Conservation (phyloP, 306 rosid genomes). For the Oemleria cerasiformis region DNA sequence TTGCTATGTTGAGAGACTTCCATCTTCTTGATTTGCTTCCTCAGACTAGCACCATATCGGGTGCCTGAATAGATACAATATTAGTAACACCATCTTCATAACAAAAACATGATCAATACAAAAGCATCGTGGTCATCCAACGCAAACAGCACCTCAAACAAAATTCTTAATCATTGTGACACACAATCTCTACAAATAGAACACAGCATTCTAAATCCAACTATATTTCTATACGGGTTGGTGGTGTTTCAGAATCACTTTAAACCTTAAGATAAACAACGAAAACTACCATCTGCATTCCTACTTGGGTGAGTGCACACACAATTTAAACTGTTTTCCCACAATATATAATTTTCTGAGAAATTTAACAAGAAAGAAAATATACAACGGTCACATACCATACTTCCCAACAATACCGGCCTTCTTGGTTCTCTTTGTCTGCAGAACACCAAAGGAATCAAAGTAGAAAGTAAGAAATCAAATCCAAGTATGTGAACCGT, state of each 20-base stretch:
- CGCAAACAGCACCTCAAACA: background rate
- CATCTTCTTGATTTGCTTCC: constrained; percentile 91
- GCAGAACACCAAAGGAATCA: constrained; percentile 8
- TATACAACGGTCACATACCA: constrained; percentile 38
- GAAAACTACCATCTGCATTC: background rate
- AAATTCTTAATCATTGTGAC: background rate
- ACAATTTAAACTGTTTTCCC: background rate
- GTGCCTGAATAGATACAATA: constrained; percentile 46
- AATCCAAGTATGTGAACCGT: background rate
- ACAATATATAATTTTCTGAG: background rate
- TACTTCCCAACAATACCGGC: constrained; percentile 86
- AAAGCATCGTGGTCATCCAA: background rate
- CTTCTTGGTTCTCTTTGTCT: constrained; percentile 94
- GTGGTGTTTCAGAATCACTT: background rate
- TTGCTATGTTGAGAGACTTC: constrained; percentile 83
- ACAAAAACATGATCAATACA: background rate
- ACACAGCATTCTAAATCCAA: background rate
- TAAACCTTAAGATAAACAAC: background rate
- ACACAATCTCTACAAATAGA: background rate
- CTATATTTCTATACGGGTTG: too few species aligned
- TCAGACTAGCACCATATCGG: constrained; percentile 86
- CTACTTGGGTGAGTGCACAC: background rate
- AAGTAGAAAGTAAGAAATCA: background rate
- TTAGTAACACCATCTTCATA: background rate
- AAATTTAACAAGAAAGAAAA: background rate